phyloP scores from a whole-genome alignment of 2,329 filamentous ascomycete species.

The Fusarium domesticum region DNA sequence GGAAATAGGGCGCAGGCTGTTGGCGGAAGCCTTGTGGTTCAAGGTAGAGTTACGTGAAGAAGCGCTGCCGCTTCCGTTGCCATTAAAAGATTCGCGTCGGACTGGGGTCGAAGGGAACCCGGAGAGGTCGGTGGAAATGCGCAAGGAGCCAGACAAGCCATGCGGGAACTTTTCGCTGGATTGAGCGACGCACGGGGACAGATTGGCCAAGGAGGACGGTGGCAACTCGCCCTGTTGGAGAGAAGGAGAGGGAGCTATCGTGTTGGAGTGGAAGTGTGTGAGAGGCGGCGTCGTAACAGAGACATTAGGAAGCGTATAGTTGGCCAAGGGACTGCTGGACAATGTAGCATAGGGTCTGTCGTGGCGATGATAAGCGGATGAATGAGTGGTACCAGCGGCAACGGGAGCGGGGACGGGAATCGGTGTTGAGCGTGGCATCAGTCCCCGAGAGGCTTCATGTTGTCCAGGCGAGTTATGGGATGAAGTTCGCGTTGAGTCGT shows the following conservation, averaged over 20 bases:
- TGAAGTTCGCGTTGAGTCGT: constrained; percentile 16
- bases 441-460: constrained; percentile 21
- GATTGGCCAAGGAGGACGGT: constrained; percentile 9
- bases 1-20: constrained; percentile 48
- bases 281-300: constrained; percentile 24
- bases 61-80: constrained; percentile 29
- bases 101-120: constrained; percentile 21
- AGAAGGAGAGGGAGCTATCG: constrained; percentile 37
- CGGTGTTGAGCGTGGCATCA: constrained; percentile 21
- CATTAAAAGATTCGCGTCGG: constrained; percentile 37
- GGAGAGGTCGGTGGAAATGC: constrained; percentile 39
- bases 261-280: constrained; percentile 27
- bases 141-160: constrained; percentile 30
- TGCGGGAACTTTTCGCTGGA: constrained; percentile 13
- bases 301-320: constrained; percentile 26
- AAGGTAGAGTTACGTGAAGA: constrained; percentile 31
- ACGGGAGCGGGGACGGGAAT: constrained; percentile 16
- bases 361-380: constrained; percentile 18
- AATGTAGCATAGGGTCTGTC: constrained; percentile 20
- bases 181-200: constrained; percentile 12
- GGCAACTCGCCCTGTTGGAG: constrained; percentile 22
- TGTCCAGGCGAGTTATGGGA: constrained; percentile 13
- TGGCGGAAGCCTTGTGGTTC: constrained; percentile 30
- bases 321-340: constrained; percentile 17
- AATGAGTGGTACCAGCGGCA: constrained; percentile 16